phyloP scores from a whole-genome alignment of 352 stramenopile species.

The Globisporangium cederbergense region DNA sequence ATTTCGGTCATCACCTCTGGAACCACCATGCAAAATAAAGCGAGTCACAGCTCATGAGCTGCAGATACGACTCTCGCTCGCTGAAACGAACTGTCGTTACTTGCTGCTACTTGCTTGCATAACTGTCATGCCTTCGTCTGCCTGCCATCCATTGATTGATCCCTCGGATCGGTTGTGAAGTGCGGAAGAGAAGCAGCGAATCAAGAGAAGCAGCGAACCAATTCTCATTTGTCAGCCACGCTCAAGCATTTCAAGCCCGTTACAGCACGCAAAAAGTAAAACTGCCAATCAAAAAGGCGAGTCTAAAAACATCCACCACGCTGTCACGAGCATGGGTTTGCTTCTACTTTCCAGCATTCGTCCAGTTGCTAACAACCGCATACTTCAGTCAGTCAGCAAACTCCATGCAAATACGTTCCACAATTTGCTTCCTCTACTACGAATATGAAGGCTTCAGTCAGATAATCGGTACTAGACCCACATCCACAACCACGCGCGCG shows the following conservation, averaged over 20 bases:
- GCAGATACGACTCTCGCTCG: no score
- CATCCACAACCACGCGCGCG: not conserved
- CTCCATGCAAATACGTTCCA: not conserved
- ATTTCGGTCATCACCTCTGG: not conserved
- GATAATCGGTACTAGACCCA: no score
- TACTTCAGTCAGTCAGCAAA: not conserved
- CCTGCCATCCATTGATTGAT: not conserved
- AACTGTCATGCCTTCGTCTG: not conserved
- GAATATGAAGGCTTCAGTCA: not conserved
- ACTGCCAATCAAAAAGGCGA: conserved; percentile 4
- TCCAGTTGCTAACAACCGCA: not conserved
- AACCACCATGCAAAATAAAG: no score
- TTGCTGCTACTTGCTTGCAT: not conserved
- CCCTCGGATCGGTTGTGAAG: not conserved
- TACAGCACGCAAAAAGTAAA: not conserved
- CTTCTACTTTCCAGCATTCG: not conserved
- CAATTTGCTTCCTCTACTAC: not conserved
- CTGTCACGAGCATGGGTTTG: not conserved
- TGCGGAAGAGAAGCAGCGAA: not conserved
- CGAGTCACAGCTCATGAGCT: no score
- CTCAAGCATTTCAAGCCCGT: conserved; percentile 3
- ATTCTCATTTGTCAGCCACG: not conserved
- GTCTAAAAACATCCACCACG: not conserved
- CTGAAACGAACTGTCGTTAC: no score
- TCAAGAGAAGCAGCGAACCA: not conserved